These are phyloP conservation scores for Tilletia setariae DNA, from an alignment of 1,284 basidiomycete genomes.

Conservation along the genomic window DNA sequence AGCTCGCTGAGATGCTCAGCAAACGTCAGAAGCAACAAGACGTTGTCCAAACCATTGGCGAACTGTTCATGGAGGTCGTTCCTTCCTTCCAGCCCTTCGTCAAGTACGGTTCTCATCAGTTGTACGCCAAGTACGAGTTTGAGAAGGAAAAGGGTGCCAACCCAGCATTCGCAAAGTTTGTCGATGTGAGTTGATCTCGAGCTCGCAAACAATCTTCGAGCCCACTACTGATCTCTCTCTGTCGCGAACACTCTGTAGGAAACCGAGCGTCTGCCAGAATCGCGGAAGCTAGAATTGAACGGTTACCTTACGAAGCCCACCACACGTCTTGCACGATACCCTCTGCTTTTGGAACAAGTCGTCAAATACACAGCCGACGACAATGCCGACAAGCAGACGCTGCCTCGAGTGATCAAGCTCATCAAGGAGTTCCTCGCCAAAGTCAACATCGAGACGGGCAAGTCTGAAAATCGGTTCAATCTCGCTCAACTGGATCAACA, in stretches of 20 bases:
- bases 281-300: slow-evolving; percentile 93
- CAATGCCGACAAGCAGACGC: slow-evolving; percentile 75
- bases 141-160: slow-evolving; percentile 96
- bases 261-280: slow-evolving; percentile 88
- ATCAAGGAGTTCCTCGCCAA: slow-evolving; percentile 79
- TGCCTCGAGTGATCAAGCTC: slow-evolving; percentile 76
- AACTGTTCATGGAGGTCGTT: slow-evolving; percentile 83
- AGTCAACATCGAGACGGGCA: slow-evolving; percentile 88
- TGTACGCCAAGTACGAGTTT: slow-evolving; percentile 98
- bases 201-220: not conserved
- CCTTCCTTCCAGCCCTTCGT: slow-evolving; percentile 88
- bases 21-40: slow-evolving; percentile 93
- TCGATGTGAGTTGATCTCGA: slow-evolving; percentile 61
- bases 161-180: slow-evolving; percentile 89
- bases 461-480: slow-evolving; percentile 89
- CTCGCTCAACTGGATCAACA: slow-evolving; percentile 84
- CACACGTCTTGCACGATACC: slow-evolving; percentile 91
- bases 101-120: slow-evolving; percentile 89
- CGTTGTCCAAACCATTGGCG: slow-evolving; percentile 85
- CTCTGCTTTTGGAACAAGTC: slow-evolving; percentile 85
- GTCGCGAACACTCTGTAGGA: slow-evolving; percentile 44
- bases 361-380: slow-evolving; percentile 89
- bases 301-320: slow-evolving; percentile 97
- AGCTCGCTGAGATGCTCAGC: slow-evolving; percentile 84
- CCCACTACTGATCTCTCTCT: not conserved